A percentile compares a stretch with the other conserved stretches of the same genome.
Evolutionary conservation across 2,329 filamentous ascomycete genomes (phyloP).

Genomic region (Eurotiales sp.): DNA sequence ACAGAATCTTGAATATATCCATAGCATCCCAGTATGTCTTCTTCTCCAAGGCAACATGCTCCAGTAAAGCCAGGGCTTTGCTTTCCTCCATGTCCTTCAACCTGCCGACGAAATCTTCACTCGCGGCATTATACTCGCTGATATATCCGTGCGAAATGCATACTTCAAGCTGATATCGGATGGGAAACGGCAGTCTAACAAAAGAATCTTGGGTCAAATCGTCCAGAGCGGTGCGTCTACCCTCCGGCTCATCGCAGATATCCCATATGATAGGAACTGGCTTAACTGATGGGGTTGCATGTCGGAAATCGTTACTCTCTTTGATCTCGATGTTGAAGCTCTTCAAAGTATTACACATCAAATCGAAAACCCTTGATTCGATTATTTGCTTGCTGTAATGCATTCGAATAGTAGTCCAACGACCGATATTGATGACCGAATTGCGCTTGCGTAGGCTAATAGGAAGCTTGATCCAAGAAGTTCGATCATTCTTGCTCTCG

Average conservation of each 20-base stretch:
- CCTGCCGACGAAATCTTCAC: slow-evolving; percentile 59
- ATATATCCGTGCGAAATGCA: slow-evolving; percentile 79
- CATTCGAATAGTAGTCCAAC: slow-evolving; percentile 61
- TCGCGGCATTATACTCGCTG: slow-evolving; percentile 68
- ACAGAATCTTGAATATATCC: slow-evolving; percentile 60
- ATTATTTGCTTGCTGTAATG: slow-evolving; percentile 38
- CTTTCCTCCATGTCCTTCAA: slow-evolving; percentile 51
- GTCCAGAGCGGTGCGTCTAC: slow-evolving; percentile 27
- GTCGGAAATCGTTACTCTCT: slow-evolving; percentile 49
- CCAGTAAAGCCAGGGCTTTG: slow-evolving; percentile 64
- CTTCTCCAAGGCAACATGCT: slow-evolving; percentile 66
- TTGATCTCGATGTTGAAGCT: slow-evolving; percentile 68
- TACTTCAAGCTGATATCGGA: slow-evolving; percentile 88
- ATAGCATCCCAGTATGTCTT: slow-evolving; percentile 65
- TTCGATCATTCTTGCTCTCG: slow-evolving; percentile 20
- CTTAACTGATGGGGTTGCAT: slow-evolving; percentile 39
- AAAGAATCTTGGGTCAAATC: slow-evolving; percentile 32
- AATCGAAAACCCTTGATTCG: slow-evolving; percentile 32
- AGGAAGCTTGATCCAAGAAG: slow-evolving; percentile 32
- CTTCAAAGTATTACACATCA: slow-evolving; percentile 54
- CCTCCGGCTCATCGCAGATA: slow-evolving; percentile 35
- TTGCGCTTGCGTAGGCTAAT: slow-evolving; percentile 47
- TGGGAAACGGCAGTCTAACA: slow-evolving; percentile 59
- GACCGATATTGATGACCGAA: slow-evolving; percentile 59
- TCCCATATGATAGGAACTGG: slow-evolving; percentile 30